Base-by-base conservation (phyloP, 345 rosid genomes). In the Psidium friedrichsthalianum region DNA sequence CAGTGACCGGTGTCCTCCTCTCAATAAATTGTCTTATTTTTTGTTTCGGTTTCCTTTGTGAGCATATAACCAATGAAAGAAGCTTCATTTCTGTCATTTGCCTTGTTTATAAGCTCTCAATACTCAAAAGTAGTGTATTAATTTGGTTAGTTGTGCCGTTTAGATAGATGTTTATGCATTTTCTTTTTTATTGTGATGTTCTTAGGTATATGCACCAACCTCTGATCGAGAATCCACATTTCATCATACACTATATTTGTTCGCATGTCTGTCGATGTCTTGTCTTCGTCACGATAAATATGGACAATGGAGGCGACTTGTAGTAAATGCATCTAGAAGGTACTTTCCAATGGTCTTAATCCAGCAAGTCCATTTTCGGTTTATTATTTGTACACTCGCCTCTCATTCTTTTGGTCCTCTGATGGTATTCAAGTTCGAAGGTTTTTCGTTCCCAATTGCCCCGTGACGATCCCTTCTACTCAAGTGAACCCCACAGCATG, bases 221-320 rank as follows among this genome's bases (percentile, higher is more conserved):
- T 51, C 84, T 6, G 95, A 92, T 15, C 93, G 88, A 88, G 95
- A 94, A 82, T 93, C 95, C 10, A 51, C 98, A 54, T 97, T 94
- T 88, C 99, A 95, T 89, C 91, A 98, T 83, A 91, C 94, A 11
- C 52, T 94, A 59, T 95, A 91, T 85, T 91, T 97, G 82, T 97
- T 97, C 90, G 92, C 94, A 94, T 97, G 99, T 88, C 86, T 92
- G 8, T 92, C 94, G 27, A 94, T 97, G 99, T 82, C 93, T 57
- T 96, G 98, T 92, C 96, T 96, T 25, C 93, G 88, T 74, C 94
- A 93, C 81, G 98, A 94, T 90, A 98, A 96, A 87, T 96, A 95
- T 86, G 98, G 93, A 83, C 98, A 95, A 89, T 95, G 98, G 98
- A 97, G 92, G 90, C 93, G 91, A 61, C 83, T 51, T 2, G 95